Percentiles rank a stretch among this genome's conserved stretches.
Evolutionary conservation across 805 yeast genomes (phyloP).

Genomic region (Cyberlindnera meyerae): DNA sequence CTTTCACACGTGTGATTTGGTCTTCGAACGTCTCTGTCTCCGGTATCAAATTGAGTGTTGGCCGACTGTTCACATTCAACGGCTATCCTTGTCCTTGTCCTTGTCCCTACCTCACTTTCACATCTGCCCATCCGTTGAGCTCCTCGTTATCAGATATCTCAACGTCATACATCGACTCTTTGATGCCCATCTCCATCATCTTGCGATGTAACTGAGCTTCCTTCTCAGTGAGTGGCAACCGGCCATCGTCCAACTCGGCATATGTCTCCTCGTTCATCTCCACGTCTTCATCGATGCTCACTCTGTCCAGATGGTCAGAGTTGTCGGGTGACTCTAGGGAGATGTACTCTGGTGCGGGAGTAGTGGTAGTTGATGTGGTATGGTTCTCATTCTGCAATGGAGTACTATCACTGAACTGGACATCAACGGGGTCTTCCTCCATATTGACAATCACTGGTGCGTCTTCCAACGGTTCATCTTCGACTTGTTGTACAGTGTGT

Average conservation of each 20-base stretch:
- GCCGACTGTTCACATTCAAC: too few species aligned
- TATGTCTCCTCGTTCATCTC: slow-evolving; percentile 2
- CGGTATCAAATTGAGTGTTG: slow-evolving; percentile 3
- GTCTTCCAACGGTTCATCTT: not conserved
- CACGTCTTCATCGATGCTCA: slow-evolving; percentile 17
- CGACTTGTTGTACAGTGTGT: not conserved
- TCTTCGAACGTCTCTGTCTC: slow-evolving; percentile 5
- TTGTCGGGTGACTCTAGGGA: slow-evolving; percentile 1
- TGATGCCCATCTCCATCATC: slow-evolving; percentile 28
- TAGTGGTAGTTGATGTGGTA: too few species aligned
- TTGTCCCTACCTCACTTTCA: slow-evolving; percentile 16
- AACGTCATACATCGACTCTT: slow-evolving; percentile 31
- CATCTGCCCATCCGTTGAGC: slow-evolving; percentile 17
- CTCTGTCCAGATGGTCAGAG: not conserved
- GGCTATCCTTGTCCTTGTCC: too few species aligned
- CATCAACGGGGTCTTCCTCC: not conserved
- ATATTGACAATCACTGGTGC: not conserved
- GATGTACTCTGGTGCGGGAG: slow-evolving; percentile 2
- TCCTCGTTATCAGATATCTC: slow-evolving; percentile 23
- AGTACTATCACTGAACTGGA: not conserved
- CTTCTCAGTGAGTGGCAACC: slow-evolving; percentile 26
- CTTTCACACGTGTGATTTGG: slow-evolving; percentile 1
- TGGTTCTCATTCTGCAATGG: not conserved
- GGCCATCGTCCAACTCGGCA: slow-evolving; percentile 18
- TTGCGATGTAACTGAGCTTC: slow-evolving; percentile 26